Base-by-base conservation (phyloP, 2,329 filamentous ascomycete genomes). In the Lecanosticta acicola region DNA sequence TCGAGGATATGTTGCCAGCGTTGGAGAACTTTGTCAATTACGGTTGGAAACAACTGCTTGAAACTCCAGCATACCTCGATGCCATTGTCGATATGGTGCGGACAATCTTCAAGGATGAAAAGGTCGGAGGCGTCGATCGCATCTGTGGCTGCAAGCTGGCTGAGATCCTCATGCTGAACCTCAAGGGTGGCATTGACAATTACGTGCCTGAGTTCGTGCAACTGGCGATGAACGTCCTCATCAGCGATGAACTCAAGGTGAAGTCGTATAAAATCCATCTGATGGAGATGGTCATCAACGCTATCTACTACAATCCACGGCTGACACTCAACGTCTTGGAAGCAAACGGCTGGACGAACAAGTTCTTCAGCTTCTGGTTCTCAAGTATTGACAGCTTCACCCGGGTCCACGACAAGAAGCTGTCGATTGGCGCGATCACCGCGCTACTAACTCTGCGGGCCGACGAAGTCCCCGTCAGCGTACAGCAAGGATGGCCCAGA, bases 231-330 rank as follows among this genome's bases (percentile, higher is more conserved):
- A 77, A 72, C 38, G 83, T 90, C 32, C 77, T 98, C 32, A 80
- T 75, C 17, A 81, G 78, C 41, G 78, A 84, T 35, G 86, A 94
- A 55, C 75, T 87, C 41, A 90, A 89, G 69, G 83, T 94, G 58
- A 96, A 94, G 75, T 90, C 87, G 2, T 94, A 96, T 68, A 85
- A 87, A 60, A 90, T 97, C 44, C 91, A 98, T 66, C 72, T 98
- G 36, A 94, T 98, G 86, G 93, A 98, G 71, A 94, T 98, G 83
- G 83, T 98, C 48, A 95, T 98, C 74, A 97, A 97, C 69, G 83
- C 87, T 45, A 89, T 97, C 60, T 94, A 97, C 76, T 98, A 98
- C 76, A 96, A 95, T 72, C 90, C 93, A 1, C 71, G 84, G 36
- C 76, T 96, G 49, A 79, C 89, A 18, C 78, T 98, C 17, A 84